Evolutionary conservation across 768 basidiomycete genomes (phyloP).

Genomic region (Mycena kentingensis): DNA sequence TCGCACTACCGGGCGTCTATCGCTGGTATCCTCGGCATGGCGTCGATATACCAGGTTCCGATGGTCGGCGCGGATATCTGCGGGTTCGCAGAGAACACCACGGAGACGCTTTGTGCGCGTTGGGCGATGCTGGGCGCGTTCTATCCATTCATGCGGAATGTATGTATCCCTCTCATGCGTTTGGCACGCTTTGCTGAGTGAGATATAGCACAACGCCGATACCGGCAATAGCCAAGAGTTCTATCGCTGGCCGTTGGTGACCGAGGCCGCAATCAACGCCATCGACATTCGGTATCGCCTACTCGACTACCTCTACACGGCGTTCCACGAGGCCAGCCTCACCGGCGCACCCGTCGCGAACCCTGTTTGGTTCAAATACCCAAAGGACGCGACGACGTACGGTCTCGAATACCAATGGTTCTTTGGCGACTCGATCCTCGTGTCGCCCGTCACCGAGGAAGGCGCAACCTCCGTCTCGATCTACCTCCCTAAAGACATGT

Average conservation of each 20-base stretch:
- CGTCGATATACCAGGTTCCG: conserved; percentile 64
- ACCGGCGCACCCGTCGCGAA: conserved; percentile 69
- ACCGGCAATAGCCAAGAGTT: conserved; percentile 63
- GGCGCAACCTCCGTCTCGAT: conserved; percentile 57
- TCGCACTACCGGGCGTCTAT: conserved; percentile 60
- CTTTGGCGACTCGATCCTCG: conserved; percentile 66
- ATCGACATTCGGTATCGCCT: conserved; percentile 69
- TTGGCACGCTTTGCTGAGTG: neutral
- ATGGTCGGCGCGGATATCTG: conserved; percentile 81
- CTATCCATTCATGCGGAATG: conserved; percentile 80
- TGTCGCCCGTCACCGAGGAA: conserved; percentile 67
- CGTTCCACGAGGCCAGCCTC: conserved; percentile 57
- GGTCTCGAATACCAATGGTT: conserved; percentile 69
- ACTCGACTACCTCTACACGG: conserved; percentile 72
- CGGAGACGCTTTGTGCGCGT: conserved; percentile 68
- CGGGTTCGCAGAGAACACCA: conserved; percentile 62
- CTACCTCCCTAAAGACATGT: conserved; percentile 65
- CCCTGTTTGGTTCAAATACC: conserved; percentile 69
- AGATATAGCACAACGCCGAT: conserved; percentile 33
- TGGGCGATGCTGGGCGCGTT: conserved; percentile 81
- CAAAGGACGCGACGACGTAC: conserved; percentile 60
- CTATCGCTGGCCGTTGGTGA: conserved; percentile 61
- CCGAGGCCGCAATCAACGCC: conserved; percentile 60
- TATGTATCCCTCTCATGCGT: conserved; percentile 31
- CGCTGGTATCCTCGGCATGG: conserved; percentile 67